Percentiles rank a stretch among this genome's conserved stretches.
Evolutionary conservation across 1,284 basidiomycete genomes (phyloP).

Genomic region (Takashimella koratensis): DNA sequence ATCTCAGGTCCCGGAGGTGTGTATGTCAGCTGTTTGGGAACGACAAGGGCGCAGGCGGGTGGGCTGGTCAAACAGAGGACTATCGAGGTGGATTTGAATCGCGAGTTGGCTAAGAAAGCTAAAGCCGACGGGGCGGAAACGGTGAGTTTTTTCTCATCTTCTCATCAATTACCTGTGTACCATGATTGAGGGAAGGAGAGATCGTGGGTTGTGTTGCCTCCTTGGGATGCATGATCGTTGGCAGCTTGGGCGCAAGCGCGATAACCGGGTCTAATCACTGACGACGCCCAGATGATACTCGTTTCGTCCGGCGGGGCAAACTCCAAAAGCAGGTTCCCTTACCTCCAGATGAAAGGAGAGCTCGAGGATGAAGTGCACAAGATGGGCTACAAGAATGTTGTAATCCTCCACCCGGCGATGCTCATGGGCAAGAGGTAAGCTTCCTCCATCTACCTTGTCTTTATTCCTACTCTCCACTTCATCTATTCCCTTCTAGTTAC

Average conservation of each 20-base stretch:
- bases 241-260: too few relatives aligned
- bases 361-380: conserved; percentile 39
- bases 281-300: conserved; percentile 47
- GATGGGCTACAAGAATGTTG: conserved; percentile 32
- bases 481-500: background rate
- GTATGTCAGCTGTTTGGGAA: conserved; percentile 41
- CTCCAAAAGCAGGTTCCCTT: conserved; percentile 26
- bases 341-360: conserved; percentile 41
- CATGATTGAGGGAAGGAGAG: background rate
- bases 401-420: conserved; percentile 42
- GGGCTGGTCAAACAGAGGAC: conserved; percentile 27
- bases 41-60: conserved; percentile 39
- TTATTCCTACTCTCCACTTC: background rate
- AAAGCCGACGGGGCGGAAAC: conserved; percentile 38
- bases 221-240: too few relatives aligned
- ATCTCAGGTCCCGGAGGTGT: conserved; percentile 21
- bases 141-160: conserved; percentile 28
- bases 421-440: conserved; percentile 38
- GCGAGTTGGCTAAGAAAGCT: conserved; percentile 37
- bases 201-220: background rate
- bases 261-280: too few relatives aligned
- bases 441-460: background rate
- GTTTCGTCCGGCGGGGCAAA: conserved; percentile 33
- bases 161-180: background rate
- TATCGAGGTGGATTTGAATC: conserved; percentile 41